phyloP scores from a whole-genome alignment of 148 eudicot genomes.

The Bassia scoparia region DNA sequence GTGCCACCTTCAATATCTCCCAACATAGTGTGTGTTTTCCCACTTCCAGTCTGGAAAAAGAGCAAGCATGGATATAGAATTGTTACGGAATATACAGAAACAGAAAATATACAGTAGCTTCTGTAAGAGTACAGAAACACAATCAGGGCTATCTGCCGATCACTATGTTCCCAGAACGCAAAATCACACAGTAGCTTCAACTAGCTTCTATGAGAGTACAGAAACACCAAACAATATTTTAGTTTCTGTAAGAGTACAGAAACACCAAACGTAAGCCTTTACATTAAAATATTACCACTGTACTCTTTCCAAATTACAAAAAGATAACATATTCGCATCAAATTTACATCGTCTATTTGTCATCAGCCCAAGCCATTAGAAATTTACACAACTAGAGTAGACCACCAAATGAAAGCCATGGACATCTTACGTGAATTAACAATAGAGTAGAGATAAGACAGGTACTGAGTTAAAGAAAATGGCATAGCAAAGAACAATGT shows the following conservation, averaged over 20 bases:
- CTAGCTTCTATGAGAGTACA: too few relatives aligned
- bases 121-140: background rate
- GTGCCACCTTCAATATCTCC: conserved; percentile 97
- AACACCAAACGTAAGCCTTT: background rate
- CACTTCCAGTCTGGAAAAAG: conserved; percentile 78
- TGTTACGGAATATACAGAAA: too few relatives aligned
- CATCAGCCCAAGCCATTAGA: background rate
- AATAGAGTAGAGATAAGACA: background rate
- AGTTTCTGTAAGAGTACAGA: background rate
- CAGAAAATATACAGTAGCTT: background rate
- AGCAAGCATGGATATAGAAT: too few relatives aligned
- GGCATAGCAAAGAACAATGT: conserved; percentile 9
- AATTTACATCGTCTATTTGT: background rate
- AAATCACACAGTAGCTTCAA: too few relatives aligned
- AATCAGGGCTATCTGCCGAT: too few relatives aligned
- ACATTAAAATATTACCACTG: too few relatives aligned
- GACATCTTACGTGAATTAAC: background rate
- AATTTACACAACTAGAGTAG: background rate
- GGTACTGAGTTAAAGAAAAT: background rate
- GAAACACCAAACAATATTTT: too few relatives aligned
- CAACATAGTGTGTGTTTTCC: conserved; percentile 95
- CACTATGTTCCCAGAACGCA: background rate
- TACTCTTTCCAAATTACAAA: background rate
- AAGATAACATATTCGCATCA: background rate
- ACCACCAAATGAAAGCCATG: background rate